These are phyloP conservation scores for Chlorella vulgaris DNA, from an alignment of 139 green algal genomes.

Conservation along the genomic window DNA sequence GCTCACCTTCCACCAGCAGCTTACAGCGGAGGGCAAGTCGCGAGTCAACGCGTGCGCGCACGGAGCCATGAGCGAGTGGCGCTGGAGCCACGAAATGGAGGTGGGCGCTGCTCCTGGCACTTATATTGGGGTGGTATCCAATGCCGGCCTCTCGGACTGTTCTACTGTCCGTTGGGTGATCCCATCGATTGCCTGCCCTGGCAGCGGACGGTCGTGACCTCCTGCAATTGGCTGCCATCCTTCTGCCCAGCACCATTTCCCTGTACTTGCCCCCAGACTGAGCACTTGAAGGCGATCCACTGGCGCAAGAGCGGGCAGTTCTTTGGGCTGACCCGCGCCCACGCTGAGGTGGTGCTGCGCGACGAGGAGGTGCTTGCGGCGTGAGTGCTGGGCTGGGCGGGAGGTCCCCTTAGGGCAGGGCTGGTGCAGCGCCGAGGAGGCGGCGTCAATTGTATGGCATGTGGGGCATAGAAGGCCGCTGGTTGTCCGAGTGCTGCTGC, in stretches of 20 bases:
- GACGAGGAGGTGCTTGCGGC: conserved; percentile 21
- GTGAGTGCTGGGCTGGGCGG: too few relatives aligned
- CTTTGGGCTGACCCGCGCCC: conserved; percentile 32
- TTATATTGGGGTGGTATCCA: too few relatives aligned
- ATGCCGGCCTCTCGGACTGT: too few relatives aligned
- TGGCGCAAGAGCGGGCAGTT: conserved; percentile 46
- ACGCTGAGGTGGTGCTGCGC: conserved; percentile 25
- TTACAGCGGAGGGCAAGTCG: conserved; percentile 31
- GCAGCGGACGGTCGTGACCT: background rate
- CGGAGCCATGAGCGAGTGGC: too few relatives aligned
- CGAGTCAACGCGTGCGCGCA: conserved; percentile 37
- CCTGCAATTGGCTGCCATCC: background rate
- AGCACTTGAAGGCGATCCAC: conserved; percentile 7
- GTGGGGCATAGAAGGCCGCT: background rate
- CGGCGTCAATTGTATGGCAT: background rate
- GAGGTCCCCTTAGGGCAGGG: too few relatives aligned
- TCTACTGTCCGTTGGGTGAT: too few relatives aligned
- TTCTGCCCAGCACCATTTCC: background rate
- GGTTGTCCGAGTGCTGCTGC: background rate
- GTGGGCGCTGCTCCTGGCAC: too few relatives aligned
- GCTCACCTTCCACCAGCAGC: conserved; percentile 47
- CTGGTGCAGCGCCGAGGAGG: too few relatives aligned
- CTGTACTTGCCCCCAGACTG: background rate
- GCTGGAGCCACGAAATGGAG: conserved; percentile 6
- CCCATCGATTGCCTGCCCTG: background rate